A percentile compares a stretch with the other conserved stretches of the same genome.
These are phyloP conservation scores for Aspergillus bombycis DNA, from an alignment of 2,329 filamentous ascomycete species.

Conservation along the genomic window DNA sequence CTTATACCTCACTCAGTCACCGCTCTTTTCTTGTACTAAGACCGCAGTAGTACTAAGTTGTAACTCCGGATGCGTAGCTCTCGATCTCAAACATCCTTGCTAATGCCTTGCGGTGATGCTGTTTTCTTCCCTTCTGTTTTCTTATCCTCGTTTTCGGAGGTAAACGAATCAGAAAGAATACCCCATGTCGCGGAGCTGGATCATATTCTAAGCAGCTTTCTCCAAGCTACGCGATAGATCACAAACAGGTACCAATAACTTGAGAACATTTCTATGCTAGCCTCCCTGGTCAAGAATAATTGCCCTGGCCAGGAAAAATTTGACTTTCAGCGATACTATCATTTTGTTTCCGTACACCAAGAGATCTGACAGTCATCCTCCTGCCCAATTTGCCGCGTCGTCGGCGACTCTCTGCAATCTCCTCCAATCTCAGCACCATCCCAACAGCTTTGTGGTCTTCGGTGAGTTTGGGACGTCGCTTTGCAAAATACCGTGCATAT, in stretches of 20 bases:
- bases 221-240: neutral
- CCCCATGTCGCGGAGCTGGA: neutral
- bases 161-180: neutral
- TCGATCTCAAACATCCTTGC: neutral
- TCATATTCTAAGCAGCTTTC: neutral
- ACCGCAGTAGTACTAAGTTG: neutral
- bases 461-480: conserved; percentile 52
- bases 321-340: neutral
- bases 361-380: conserved; percentile 16
- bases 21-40: neutral
- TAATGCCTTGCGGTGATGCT: neutral
- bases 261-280: neutral
- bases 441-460: conserved; percentile 50
- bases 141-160: neutral
- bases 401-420: conserved; percentile 2
- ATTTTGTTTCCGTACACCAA: conserved; percentile 1
- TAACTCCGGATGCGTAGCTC: neutral
- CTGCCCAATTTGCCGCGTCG: conserved; percentile 3
- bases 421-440: conserved; percentile 30
- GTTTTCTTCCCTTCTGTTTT: neutral
- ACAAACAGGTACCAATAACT: neutral
- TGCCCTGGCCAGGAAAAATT: neutral
- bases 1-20: neutral
- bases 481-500: conserved; percentile 52
- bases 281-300: neutral